Evolutionary conservation across 2,329 filamentous ascomycete species (phyloP), one percentile per base, ranked within the genome.

Genomic region (Trichoderma sp.): DNA sequence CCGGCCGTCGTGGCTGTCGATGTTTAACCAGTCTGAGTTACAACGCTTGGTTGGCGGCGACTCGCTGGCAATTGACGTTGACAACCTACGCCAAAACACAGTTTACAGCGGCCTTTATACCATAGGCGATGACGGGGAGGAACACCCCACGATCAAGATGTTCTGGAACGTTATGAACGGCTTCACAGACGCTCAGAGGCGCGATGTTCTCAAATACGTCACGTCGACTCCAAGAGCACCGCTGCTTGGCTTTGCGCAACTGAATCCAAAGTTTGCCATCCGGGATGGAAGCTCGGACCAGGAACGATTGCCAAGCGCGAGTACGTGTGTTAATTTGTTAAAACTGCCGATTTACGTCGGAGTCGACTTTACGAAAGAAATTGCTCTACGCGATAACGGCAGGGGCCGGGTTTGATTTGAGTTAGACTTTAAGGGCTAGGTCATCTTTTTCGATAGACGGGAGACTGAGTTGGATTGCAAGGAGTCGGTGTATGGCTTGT

Each of bases 11-110:
- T 99, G 97, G 97, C 89, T 99, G 5, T 95, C 93, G 80, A 98
- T 99, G 97, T 99, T 99, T 87, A 99, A 99, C 83, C 96, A 98
- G 83, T 91, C 91, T 3, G 97, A 99, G 83, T 89, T 99, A 5
- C 97, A 98, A 85, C 97, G 94, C 1, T 91, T 99, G 6, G 93
- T 99, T 18, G 94, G 95, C 71, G 97, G 97, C 60, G 95, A 97
- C 79, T 93, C 92, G 33, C 92, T 92, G 11, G 92, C 94, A 77
- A 97, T 99, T 75, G 93, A 98, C 80, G 89, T 99, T 45, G 91
- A 93, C 33, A 97, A 99, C 82, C 88, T 98, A 56, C 91, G 95
- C 29, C 88, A 88, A 72, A 94, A 98, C 84, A 98, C 97, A 0
- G 84, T 91, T 3, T 99, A 98, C 83, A 94, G 94, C 69, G 97